Base-by-base conservation (phyloP, 768 basidiomycete genomes). In the Botryobasidium botryosum region DNA sequence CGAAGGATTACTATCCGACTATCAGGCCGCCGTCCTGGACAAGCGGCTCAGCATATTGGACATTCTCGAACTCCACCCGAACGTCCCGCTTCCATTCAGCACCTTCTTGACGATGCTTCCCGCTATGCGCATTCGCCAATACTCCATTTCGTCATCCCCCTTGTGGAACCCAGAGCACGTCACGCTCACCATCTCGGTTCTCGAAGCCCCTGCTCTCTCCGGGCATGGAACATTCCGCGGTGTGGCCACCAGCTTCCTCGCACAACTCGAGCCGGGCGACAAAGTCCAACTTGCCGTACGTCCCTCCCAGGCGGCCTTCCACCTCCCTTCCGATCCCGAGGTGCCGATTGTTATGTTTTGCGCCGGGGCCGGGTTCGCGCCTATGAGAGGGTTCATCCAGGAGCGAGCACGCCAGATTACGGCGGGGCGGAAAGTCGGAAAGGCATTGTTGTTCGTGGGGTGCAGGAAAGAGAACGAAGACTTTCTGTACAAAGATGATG, bases 331-430 rank as follows among this genome's bases (percentile, higher is more conserved):
- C 32, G 64, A 68, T 46, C 59, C 60, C 2, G 21, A 42, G 5
- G 53, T 59, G n/a, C 66, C 68, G 6, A 56, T 70, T 27, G 56
- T 70, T 25, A 63, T 69, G 59, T 65, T 67, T 50, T 65, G 63
- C 28, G 66, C 67, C 17, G 70, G 70, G 5, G 62, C 67, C 3
- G 70, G 70, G 3, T 50, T 71, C 12, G 64, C 70, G 3, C 70
- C 70, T 1, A 66, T 71, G 63, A 61, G 68, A 32, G 68, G 65
- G 1, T 71, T 71, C 59, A 60, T 71, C 33, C 69, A 70, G 53
- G 70, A 70, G 49, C 62, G 70, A 4, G 65, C 67, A 17, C 51
- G 61, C 41, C 68, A 70, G 54, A 67, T n/a, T 54, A 53, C 56
- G 24, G 59, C 64, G 6, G 68, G 68, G 1, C 53, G 67, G 10